These are phyloP conservation scores for Scenedesmus sp. DNA, from an alignment of 163 green algal species.

Conservation along the genomic window DNA sequence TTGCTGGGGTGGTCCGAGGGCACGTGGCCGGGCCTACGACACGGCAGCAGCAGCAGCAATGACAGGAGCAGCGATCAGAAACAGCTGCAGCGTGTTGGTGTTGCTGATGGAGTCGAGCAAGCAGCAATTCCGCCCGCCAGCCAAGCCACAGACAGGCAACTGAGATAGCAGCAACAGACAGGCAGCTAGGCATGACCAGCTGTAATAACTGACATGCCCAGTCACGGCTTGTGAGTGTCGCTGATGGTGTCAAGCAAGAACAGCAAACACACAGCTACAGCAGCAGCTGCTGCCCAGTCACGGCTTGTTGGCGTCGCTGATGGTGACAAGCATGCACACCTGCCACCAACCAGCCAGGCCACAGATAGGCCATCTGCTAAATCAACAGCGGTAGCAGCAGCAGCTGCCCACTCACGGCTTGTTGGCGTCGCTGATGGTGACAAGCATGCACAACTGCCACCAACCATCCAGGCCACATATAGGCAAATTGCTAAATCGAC, in stretches of 20 bases:
- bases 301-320: no score
- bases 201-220: no score
- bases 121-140: background rate
- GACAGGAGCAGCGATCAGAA: no score
- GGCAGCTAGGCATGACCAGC: background rate
- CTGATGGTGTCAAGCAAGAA: no score
- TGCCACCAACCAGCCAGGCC: background rate
- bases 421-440: slow-evolving; percentile 70
- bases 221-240: no score
- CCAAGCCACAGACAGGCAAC: background rate
- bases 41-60: background rate
- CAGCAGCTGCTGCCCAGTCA: no score
- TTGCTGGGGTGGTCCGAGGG: slow-evolving; percentile 47
- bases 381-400: no score
- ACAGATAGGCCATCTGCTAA: background rate
- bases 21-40: slow-evolving; percentile 30
- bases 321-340: no score
- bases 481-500: background rate
- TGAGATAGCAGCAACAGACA: background rate
- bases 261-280: no score
- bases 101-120: background rate
- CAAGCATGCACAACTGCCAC: background rate
- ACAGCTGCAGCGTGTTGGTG: no score
- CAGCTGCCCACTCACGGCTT: slow-evolving; percentile 48
- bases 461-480: background rate